A percentile compares a stretch with the other conserved stretches of the same genome.
Conservation (phyloP, 768 basidiomycete genomes). For the Suillus ampliporus region DNA sequence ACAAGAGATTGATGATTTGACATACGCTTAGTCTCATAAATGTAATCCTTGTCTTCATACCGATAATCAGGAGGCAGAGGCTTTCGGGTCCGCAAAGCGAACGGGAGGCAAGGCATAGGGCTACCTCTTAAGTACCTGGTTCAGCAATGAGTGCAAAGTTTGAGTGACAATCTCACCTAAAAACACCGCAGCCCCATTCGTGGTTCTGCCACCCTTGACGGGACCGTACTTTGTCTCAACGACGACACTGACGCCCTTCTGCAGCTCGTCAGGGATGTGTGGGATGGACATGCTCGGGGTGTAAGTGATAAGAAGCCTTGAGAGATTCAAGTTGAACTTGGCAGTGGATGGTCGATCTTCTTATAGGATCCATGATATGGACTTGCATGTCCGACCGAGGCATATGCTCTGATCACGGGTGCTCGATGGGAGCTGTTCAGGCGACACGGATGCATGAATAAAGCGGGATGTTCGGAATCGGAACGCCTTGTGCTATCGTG, state of each 20-base stretch:
- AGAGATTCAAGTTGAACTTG: neutral
- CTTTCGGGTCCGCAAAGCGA: conserved; percentile 67
- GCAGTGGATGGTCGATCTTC: neutral
- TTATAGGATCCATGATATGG: conserved; percentile 7
- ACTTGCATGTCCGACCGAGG: neutral
- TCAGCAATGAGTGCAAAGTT: neutral
- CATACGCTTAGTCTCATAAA: conserved; percentile 62
- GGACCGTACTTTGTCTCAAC: conserved; percentile 61
- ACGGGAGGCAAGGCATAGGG: conserved; percentile 72
- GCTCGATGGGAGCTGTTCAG: conserved; percentile 6
- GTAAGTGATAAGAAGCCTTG: neutral
- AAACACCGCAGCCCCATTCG: conserved; percentile 67
- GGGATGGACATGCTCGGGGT: conserved; percentile 6
- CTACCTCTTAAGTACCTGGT: conserved; percentile 53
- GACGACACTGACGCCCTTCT: conserved; percentile 46
- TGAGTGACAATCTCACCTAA: conserved; percentile 50
- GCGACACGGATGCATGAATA: conserved; percentile 2
- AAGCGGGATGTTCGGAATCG: conserved; percentile 12
- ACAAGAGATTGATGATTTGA: conserved; percentile 8
- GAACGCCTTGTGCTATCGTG: neutral
- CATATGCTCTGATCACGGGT: neutral
- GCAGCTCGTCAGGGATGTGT: conserved; percentile 66
- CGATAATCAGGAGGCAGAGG: conserved; percentile 57
- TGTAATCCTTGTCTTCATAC: conserved; percentile 67
- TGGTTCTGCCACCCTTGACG: conserved; percentile 62